Percentiles rank a stretch among this genome's conserved stretches.
phyloP scores from a whole-genome alignment of 2,329 filamentous ascomycete species.

The Penicillium corylophilum region DNA sequence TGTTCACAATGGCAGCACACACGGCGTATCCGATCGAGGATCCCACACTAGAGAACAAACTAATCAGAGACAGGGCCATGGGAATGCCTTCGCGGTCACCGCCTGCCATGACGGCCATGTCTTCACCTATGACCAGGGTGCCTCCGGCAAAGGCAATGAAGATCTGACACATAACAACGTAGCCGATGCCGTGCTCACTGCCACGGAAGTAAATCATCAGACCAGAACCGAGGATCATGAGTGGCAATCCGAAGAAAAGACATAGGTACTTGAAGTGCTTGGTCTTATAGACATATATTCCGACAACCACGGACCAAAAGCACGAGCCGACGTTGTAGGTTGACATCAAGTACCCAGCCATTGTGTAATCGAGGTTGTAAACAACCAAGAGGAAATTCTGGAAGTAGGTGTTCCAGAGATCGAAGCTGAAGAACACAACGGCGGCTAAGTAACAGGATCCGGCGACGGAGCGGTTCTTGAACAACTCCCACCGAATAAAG shows the following conservation, averaged over 20 bases:
- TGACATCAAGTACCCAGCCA: slow-evolving; percentile 50
- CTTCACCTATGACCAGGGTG: background rate
- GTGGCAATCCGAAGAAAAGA: background rate
- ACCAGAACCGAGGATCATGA: slow-evolving; percentile 33
- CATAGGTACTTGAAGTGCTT: background rate
- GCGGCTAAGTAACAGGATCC: background rate
- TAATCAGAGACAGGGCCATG: background rate
- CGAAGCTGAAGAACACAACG: background rate
- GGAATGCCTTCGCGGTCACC: background rate
- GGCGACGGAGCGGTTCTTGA: background rate
- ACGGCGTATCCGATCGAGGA: background rate
- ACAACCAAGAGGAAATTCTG: slow-evolving; percentile 44
- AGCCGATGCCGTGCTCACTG: slow-evolving; percentile 48
- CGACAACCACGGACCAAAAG: slow-evolving; percentile 45
- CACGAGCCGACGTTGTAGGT: slow-evolving; percentile 57
- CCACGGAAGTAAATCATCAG: slow-evolving; percentile 59
- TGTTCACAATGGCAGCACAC: background rate
- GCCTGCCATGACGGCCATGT: background rate
- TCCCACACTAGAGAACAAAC: background rate
- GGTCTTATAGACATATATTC: background rate
- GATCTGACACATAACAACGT: slow-evolving; percentile 57
- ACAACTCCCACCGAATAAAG: background rate
- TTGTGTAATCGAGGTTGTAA: slow-evolving; percentile 43
- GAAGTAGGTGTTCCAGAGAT: background rate
- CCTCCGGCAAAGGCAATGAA: slow-evolving; percentile 49